A percentile compares a stretch with the other conserved stretches of the same genome.
These are phyloP conservation scores for Mycena belliarum DNA, from an alignment of 768 basidiomycete species.

Conservation along the genomic window DNA sequence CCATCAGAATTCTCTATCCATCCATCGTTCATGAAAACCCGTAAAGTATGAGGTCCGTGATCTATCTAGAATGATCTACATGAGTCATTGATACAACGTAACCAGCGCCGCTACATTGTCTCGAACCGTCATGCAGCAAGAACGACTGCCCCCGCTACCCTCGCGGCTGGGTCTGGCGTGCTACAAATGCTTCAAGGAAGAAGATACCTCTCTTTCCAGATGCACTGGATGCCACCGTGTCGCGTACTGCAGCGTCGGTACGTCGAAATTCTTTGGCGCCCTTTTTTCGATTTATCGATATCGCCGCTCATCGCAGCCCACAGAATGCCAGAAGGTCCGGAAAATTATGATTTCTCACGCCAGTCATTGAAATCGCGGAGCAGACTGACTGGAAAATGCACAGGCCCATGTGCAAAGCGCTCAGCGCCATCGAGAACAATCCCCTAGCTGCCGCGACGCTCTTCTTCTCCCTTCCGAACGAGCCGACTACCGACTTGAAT, in stretches of 20 bases:
- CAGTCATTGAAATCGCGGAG: too few species aligned
- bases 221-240: too few species aligned
- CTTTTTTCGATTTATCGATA: neutral
- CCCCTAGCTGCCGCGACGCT: neutral
- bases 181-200: too few species aligned
- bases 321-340: neutral
- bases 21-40: too few species aligned
- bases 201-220: too few species aligned
- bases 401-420: slow-evolving; percentile 9
- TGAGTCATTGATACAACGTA: too few species aligned
- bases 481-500: slow-evolving; percentile 4
- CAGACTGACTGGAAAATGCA: neutral
- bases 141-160: neutral
- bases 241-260: neutral
- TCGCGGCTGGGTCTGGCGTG: too few species aligned
- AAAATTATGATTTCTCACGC: neutral
- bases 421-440: slow-evolving; percentile 11
- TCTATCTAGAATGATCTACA: too few species aligned
- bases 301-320: neutral
- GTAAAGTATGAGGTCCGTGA: too few species aligned
- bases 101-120: too few species aligned
- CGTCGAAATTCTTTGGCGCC: neutral
- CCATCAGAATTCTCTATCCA: too few species aligned
- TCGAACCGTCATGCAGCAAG: too few species aligned
- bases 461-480: slow-evolving; percentile 7